These are phyloP conservation scores for Collybiopsis luxurians DNA, from an alignment of 768 basidiomycete genomes.

Conservation along the genomic window DNA sequence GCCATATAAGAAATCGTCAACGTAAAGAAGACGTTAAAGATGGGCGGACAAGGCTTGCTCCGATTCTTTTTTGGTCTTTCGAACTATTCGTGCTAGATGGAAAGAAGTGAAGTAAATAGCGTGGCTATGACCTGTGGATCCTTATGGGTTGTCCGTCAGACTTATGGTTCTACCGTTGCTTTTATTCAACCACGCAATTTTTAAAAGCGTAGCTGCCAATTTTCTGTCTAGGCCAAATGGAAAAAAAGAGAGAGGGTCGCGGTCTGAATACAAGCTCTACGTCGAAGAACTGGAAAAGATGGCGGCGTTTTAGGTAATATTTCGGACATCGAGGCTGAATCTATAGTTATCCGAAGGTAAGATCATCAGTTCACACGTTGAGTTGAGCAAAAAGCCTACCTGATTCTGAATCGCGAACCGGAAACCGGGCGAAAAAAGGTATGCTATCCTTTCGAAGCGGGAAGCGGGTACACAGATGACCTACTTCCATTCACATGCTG, in stretches of 20 bases:
- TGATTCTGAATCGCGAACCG: neutral
- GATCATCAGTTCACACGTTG: slow-evolving; percentile 1
- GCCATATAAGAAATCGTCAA: neutral
- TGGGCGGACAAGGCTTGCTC: neutral
- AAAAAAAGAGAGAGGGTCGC: neutral
- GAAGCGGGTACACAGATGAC: neutral
- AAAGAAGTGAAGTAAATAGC: slow-evolving; percentile 5
- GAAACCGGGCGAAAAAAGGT: neutral
- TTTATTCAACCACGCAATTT: neutral
- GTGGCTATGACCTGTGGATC: slow-evolving; percentile 4
- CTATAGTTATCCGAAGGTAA: neutral
- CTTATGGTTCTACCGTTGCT: neutral
- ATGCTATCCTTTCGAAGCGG: neutral
- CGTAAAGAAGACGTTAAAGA: neutral
- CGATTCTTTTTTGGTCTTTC: neutral
- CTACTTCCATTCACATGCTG: neutral
- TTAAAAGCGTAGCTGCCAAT: too few relatives aligned
- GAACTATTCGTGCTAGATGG: neutral
- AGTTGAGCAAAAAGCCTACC: neutral
- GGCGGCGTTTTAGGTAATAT: neutral
- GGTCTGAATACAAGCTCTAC: too few relatives aligned
- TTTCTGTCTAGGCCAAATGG: neutral
- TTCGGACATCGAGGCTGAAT: neutral
- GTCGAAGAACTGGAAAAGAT: neutral
- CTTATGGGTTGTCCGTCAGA: slow-evolving; percentile 6